These are phyloP conservation scores for Amoebophrya sp. DNA, from an alignment of 169 alveolate genomes.

Conservation along the genomic window DNA sequence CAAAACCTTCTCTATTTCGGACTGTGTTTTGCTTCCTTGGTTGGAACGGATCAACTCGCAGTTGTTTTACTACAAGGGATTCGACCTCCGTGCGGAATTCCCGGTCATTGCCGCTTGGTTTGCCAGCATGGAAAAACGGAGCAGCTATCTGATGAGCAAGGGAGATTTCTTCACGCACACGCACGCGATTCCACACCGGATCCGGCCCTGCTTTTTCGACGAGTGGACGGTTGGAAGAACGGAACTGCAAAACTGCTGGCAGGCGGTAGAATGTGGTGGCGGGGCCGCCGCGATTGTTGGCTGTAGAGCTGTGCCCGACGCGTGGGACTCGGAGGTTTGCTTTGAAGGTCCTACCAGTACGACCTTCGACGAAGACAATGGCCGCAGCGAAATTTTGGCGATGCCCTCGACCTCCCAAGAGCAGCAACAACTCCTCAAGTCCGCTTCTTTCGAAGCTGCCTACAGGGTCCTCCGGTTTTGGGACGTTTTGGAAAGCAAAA, in stretches of 20 bases:
- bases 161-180: neutral
- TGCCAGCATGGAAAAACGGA: neutral
- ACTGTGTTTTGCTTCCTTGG: neutral
- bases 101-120: neutral
- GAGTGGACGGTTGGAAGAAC: neutral
- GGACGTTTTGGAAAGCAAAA: neutral
- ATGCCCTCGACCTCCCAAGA: neutral
- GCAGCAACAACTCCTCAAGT: no score
- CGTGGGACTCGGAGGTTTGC: neutral
- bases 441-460: no score
- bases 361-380: neutral
- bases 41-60: neutral
- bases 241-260: neutral
- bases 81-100: neutral
- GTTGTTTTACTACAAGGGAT: neutral
- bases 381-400: neutral
- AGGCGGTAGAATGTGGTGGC: neutral
- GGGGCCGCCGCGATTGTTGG: no score
- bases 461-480: no score
- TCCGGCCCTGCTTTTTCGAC: neutral
- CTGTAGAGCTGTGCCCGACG: slow-evolving; percentile 9
- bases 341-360: neutral
- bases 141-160: neutral
- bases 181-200: neutral
- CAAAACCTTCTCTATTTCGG: neutral